Evolutionary conservation across 2,329 filamentous ascomycete genomes (phyloP).

Genomic region (Calonectria naviculata): DNA sequence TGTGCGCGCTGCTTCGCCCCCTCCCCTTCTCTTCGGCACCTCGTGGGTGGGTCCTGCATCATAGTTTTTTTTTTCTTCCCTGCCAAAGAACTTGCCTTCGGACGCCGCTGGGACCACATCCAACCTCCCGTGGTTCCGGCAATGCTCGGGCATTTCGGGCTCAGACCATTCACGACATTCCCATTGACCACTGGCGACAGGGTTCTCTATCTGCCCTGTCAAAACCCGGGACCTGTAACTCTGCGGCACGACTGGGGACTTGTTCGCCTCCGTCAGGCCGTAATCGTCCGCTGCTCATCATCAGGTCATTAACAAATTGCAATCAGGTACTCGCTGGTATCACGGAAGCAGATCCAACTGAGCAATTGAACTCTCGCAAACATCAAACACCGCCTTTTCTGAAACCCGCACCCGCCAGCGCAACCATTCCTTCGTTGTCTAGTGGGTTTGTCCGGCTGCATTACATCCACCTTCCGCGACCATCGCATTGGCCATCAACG

Average conservation of each 20-base stretch:
- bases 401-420: slow-evolving; percentile 7
- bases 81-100: background rate
- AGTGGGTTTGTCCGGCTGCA: slow-evolving; percentile 17
- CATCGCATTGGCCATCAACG: background rate
- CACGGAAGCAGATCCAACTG: background rate
- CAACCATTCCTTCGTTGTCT: slow-evolving; percentile 9
- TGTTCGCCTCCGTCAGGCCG: background rate
- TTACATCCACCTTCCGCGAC: slow-evolving; percentile 25
- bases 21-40: background rate
- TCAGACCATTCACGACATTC: slow-evolving; percentile 13
- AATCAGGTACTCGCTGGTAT: slow-evolving; percentile 5
- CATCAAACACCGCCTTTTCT: slow-evolving; percentile 17
- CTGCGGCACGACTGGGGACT: background rate
- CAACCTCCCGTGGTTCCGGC: slow-evolving; percentile 1
- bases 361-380: slow-evolving; percentile 7
- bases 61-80: background rate
- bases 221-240: background rate
- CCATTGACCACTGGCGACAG: slow-evolving; percentile 6
- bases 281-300: background rate
- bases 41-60: slow-evolving; percentile 11
- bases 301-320: background rate
- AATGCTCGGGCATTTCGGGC: background rate
- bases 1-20: background rate
- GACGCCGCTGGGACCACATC: slow-evolving; percentile 2
- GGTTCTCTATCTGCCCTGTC: slow-evolving; percentile 1